phyloP scores from a whole-genome alignment of 1,139 yeast species.

The Pichia sp. region DNA sequence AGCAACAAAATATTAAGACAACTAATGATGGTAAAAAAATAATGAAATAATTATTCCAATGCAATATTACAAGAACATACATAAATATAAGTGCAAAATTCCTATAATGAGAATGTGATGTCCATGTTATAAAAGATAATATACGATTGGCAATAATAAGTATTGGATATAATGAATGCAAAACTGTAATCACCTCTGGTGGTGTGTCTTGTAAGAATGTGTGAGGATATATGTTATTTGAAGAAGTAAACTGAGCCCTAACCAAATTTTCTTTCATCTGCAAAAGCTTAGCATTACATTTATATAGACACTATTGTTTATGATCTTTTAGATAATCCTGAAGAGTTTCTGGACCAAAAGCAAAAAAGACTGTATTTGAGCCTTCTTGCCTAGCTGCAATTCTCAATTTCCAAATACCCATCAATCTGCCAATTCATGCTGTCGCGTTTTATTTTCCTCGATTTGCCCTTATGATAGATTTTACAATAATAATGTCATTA shows the following conservation, averaged over 20 bases:
- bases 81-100: constrained; percentile 40
- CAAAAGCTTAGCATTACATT: neutral
- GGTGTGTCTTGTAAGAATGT: constrained; percentile 32
- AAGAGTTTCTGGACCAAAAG: too few species aligned
- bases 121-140: constrained; percentile 48
- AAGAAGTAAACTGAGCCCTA: constrained; percentile 7
- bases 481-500: too few species aligned
- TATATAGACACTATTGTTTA: too few species aligned
- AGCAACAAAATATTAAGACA: constrained; percentile 34
- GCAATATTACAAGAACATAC: constrained; percentile 38
- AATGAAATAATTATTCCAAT: constrained; percentile 38
- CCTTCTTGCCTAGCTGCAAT: too few species aligned
- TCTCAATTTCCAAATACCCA: too few species aligned
- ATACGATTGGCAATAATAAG: constrained; percentile 38
- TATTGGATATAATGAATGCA: constrained; percentile 45
- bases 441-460: too few species aligned
- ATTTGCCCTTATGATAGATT: too few species aligned
- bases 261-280: neutral
- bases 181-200: constrained; percentile 42
- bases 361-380: too few species aligned
- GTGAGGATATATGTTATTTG: constrained; percentile 5
- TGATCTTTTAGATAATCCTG: too few species aligned
- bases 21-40: constrained; percentile 37
- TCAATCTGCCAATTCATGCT: too few species aligned
- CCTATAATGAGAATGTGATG: constrained; percentile 45